Evolutionary conservation across 225 moss, liverwort and hornwort genomes (phyloP), one percentile per base, ranked within the genome.

Genomic region (Marchantia polymorpha): DNA sequence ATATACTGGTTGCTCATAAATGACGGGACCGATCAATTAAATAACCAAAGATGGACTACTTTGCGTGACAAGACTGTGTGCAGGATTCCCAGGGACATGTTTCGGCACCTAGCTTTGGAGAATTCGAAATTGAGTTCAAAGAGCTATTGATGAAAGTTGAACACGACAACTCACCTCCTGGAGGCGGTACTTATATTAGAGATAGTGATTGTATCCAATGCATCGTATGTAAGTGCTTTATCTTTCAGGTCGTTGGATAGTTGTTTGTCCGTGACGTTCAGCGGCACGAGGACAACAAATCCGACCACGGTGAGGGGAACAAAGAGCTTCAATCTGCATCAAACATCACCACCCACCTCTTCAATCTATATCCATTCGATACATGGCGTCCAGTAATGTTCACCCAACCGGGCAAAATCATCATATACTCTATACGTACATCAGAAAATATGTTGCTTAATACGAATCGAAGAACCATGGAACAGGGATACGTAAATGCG

Each of bases 131-230:
- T 39, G 39, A 39, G 39, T 39, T 39, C 39, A 5, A 39, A 39
- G 56, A 56, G 56, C 56, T 1, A 56, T 56, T 12, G 11, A 10
- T 65, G 7, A 29, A 65, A n/a, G 7, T 19, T 47, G 0, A 75
- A 75, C 31, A 55, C 55, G 58, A 55, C 16, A 27, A 74, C 79
- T 26, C 73, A 92, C 94, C 97, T 94, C 76, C 84, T 50, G 79
- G 94, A 97, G 47, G 64, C 71, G 48, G 89, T 83, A 65, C 85
- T 85, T 69, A 97, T 83, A 84, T 97, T 97, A 39, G 93, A 88
- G 84, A 97, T 89, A 27, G 97, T 93, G 82, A 94, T 92, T 50
- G 85, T 92, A 86, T 97, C 97, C 47, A 94, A 85, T 66, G 82
- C 81, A 87, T 89, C 89, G 60, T 91, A 96, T 25, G 91, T 81